Conservation (phyloP, 148 eudicot species). For the Nepenthes gracilis region DNA sequence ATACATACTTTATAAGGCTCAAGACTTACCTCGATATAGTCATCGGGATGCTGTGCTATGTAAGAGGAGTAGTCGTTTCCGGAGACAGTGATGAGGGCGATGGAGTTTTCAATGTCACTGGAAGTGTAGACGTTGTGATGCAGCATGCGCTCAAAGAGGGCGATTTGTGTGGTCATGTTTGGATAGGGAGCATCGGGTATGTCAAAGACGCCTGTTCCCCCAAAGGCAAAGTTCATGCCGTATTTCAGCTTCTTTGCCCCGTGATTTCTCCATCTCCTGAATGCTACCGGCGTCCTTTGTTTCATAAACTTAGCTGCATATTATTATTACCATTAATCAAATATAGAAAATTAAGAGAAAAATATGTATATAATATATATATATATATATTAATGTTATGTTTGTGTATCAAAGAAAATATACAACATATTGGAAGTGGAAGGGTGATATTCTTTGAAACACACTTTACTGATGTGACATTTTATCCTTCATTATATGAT, state of each 20-base stretch:
- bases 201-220: slow-evolving; percentile 72
- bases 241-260: slow-evolving; percentile 9
- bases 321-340: neutral
- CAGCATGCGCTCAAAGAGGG: slow-evolving; percentile 34
- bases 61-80: slow-evolving; percentile 69
- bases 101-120: slow-evolving; percentile 31
- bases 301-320: slow-evolving; percentile 44
- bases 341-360: neutral
- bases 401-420: too few relatives aligned
- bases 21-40: neutral
- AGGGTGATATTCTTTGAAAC: too few relatives aligned
- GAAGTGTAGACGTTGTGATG: slow-evolving; percentile 19
- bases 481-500: too few relatives aligned
- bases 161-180: slow-evolving; percentile 82
- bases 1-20: too few relatives aligned
- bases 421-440: too few relatives aligned
- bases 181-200: slow-evolving; percentile 38
- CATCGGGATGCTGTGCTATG: slow-evolving; percentile 7
- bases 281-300: slow-evolving; percentile 44
- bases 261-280: slow-evolving; percentile 21
- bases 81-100: slow-evolving; percentile 44
- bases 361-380: too few relatives aligned
- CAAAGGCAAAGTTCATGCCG: slow-evolving; percentile 74
- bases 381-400: too few relatives aligned
- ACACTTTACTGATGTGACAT: too few relatives aligned